Evolutionary conservation across 140 eudicot genomes (phyloP), one percentile per base, ranked within the genome.

Genomic region (Ambrosia hybrid): DNA sequence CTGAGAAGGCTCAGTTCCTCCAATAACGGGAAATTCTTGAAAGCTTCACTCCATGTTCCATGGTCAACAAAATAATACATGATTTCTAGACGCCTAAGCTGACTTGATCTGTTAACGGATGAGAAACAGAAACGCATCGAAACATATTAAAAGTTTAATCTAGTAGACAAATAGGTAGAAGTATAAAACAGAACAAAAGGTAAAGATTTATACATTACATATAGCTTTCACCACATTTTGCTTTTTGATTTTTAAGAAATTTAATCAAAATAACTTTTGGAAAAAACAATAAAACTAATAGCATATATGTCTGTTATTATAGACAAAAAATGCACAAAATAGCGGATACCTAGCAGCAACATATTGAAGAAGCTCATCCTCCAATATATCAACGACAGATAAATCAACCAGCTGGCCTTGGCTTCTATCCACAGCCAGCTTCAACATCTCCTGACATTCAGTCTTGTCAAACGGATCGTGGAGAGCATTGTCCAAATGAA

Each of bases 391-490:
- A 8, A 34, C 60, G 3, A 78, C 17, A 11, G 65, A 66, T 8
- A 78, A 9, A 56, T 66, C 72, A 69, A 72, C 34, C 73, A 78
- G 52, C n/a, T 58, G 78, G 57, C 82, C 78, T 48, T 58, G 63
- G 51, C 82, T 78, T 10, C 74, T 39, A 64, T 72, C 82, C 15
- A 78, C 78, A 26, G 82, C 82, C 48, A 30, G 65, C 38, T 56
- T 70, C 67, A 57, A 51, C 73, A 64, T 72, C 57, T 43, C 2
- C 39, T 4, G 56, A 9, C 57, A 34, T 21, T 6, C 11, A 53
- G 37, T 34, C 51, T 10, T 62, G 30, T 9, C 46, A 51, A 66
- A 41, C 8, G 46, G 46, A 41, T 0, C 8, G 46, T 33, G 13
- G 6, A 21, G 39, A 65, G 36, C 4, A n/a, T 66, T 41, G 9